Evolutionary conservation across 2,329 filamentous ascomycete species (phyloP), one percentile per base, ranked within the genome.

Genomic region (Paecilomyces dactylethromorphus): DNA sequence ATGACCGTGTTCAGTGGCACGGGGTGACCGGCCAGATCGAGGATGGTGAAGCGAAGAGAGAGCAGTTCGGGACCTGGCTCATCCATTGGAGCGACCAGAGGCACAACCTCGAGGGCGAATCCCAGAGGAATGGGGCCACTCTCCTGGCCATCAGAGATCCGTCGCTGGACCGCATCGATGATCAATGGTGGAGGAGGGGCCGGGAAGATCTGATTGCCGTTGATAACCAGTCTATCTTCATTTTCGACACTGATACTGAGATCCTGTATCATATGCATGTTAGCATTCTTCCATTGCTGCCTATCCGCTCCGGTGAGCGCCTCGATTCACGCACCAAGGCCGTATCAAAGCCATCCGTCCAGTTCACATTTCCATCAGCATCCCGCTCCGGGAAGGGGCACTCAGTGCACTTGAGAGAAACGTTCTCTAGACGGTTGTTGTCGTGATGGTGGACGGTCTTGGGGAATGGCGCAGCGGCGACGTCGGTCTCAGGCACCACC

Each of bases 1-100:
- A 71, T 69, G 50, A 79, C 66, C 13, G 77, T 77, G 58, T 78
- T 73, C n/a, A 78, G 68, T 18, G 76, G 75, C 10, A 78, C 75
- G 0, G 78, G 77, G 54, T 73, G 69, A 29, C 70, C 67, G 50
- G 74, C 72, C 18, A 80, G 65, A 57, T 77, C 76, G 29, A 79
- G 70, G 35, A 79, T 70, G n/a, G 77, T 79, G 64, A 80, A 77
- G 45, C 75, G 72, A 59, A 79, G 64, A 11, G 71, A 67, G 1
- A 75, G 62, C 24, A 79, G 62, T 8, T 75, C 70, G 51, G 69
- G 64, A 7, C 64, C 68, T 10, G 68, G 63, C n/a, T 68, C 69
- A 24, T 75, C 70, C 8, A 65, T 59, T 15, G 70, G 63, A 12
- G 66, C 61, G 21, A 67, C 61, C 50, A 67, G 56, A 22, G 74